Conservation (phyloP, 176 grass and related monocot genomes). For the Otatea glauca region DNA sequence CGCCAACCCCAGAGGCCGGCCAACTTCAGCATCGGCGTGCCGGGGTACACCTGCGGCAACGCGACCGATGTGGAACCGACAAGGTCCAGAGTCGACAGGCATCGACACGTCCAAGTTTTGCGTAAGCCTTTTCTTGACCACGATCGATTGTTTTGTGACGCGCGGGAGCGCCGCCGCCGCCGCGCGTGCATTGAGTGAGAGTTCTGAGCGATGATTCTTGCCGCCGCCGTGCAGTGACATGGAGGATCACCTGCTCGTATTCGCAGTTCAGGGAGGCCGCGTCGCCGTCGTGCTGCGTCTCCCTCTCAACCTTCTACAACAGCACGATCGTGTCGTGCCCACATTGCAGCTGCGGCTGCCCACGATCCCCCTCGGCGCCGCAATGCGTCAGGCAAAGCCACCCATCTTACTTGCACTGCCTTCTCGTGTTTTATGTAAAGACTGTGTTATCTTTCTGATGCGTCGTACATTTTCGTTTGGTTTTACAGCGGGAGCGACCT, state of each 20-base stretch:
- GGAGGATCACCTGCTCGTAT: constrained; percentile 69
- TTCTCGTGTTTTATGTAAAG: not conserved
- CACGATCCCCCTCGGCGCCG: not conserved
- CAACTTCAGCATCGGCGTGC: constrained; percentile 64
- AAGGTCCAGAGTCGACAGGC: constrained; percentile 33
- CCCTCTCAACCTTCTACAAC: constrained; percentile 72
- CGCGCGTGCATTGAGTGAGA: not conserved
- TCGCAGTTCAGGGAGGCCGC: constrained; percentile 67
- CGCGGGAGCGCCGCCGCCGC: not conserved
- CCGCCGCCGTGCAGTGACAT: constrained; percentile 59
- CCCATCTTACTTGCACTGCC: not conserved
- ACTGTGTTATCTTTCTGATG: not conserved
- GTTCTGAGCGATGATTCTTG: constrained; percentile 5
- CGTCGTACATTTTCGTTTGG: not conserved
- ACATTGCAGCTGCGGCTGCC: constrained; percentile 61
- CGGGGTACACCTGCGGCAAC: constrained; percentile 78
- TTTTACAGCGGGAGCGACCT: constrained; percentile 19
- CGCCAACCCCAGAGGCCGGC: constrained; percentile 29
- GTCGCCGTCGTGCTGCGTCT: constrained; percentile 65
- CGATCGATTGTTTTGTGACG: not conserved
- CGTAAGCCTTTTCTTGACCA: constrained; percentile 36
- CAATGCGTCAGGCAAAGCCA: constrained; percentile 52
- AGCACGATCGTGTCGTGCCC: constrained; percentile 64
- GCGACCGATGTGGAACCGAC: constrained; percentile 42
- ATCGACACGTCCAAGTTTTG: constrained; percentile 44